These are phyloP conservation scores for Leccinum obscurum DNA, from an alignment of 768 basidiomycete genomes.

Conservation along the genomic window DNA sequence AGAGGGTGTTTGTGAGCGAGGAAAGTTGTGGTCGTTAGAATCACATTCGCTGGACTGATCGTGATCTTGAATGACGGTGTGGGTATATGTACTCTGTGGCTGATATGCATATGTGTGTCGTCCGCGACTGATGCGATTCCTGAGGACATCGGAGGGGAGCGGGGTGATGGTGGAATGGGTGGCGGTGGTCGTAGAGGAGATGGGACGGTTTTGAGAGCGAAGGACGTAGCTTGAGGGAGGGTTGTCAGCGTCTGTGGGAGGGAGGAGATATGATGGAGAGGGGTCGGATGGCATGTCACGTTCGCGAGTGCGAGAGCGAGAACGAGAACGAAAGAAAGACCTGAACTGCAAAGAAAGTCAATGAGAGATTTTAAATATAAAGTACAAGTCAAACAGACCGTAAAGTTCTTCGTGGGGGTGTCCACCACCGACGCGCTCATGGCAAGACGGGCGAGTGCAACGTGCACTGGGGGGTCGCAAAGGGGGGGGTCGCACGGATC, in stretches of 20 bases:
- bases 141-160: conserved; percentile 45
- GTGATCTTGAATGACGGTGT: conserved; percentile 12
- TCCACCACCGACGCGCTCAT: background rate
- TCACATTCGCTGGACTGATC: conserved; percentile 18
- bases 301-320: conserved; percentile 51
- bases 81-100: conserved; percentile 16
- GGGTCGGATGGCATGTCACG: conserved; percentile 9
- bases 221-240: conserved; percentile 30
- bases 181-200: conserved; percentile 64
- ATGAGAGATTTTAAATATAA: background rate
- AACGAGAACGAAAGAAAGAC: conserved; percentile 51
- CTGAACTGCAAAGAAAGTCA: conserved; percentile 45
- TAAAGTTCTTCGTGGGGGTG: background rate
- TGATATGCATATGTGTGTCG: conserved; percentile 22
- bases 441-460: background rate
- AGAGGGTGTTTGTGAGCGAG: conserved; percentile 33
- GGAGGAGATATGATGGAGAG: background rate
- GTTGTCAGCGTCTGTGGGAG: conserved; percentile 10
- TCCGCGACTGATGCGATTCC: conserved; percentile 17
- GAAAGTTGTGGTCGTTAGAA: conserved; percentile 20
- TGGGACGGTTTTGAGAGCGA: conserved; percentile 56
- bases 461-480: background rate
- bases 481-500: conserved; percentile 1
- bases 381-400: background rate
- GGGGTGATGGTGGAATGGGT: conserved; percentile 64